Conservation (phyloP, 1,284 basidiomycete species). For the Leccinum subrobustum region DNA sequence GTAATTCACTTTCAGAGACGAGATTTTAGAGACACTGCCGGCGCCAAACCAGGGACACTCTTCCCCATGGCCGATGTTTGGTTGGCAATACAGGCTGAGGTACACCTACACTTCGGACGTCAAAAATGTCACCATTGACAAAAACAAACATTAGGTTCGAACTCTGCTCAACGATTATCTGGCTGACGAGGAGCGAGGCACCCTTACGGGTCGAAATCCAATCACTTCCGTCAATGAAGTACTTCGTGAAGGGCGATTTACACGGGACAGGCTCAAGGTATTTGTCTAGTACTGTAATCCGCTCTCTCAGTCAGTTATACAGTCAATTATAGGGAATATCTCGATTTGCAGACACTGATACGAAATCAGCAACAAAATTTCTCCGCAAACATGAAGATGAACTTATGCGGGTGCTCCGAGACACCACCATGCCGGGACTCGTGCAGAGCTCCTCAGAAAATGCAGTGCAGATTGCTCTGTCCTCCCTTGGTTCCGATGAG, state of each 20-base stretch:
- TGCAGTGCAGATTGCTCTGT: constrained; percentile 58
- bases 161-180: constrained; percentile 90
- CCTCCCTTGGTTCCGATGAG: constrained; percentile 66
- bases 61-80: constrained; percentile 92
- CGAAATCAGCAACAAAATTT: constrained; percentile 64
- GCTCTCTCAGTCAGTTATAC: constrained; percentile 5
- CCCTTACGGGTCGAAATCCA: constrained; percentile 77
- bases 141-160: constrained; percentile 56
- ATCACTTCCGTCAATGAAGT: constrained; percentile 95
- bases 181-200: constrained; percentile 82
- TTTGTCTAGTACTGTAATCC: constrained; percentile 9
- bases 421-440: constrained; percentile 87
- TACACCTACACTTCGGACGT: constrained; percentile 32
- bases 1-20: constrained; percentile 55
- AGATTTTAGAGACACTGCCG: constrained; percentile 83
- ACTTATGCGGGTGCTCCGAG: constrained; percentile 80
- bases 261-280: constrained; percentile 79
- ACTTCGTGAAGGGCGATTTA: constrained; percentile 79
- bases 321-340: constrained; percentile 67
- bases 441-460: constrained; percentile 70
- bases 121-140: constrained; percentile 8
- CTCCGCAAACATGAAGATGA: constrained; percentile 84
- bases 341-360: constrained; percentile 87
- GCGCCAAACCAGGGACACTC: constrained; percentile 65
- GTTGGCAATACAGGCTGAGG: constrained; percentile 89